Evolutionary conservation across 2,329 filamentous ascomycete species (phyloP), one percentile per base, ranked within the genome.

Genomic region (Botrytis porri): DNA sequence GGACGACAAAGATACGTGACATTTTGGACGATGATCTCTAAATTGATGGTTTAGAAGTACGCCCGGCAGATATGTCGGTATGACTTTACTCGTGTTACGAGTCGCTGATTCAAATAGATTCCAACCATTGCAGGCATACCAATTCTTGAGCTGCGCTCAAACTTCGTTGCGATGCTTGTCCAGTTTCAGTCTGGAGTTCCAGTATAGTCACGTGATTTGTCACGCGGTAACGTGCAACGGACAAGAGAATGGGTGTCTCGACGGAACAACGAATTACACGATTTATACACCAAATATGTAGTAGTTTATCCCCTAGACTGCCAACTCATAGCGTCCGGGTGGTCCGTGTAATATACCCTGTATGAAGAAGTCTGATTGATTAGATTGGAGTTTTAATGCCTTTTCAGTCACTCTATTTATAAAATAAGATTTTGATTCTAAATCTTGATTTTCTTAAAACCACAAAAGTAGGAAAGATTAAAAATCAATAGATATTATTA

Each of bases 31-130:
- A 16, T n/a, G 59, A 8, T 12, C 22, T 3, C 20, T 14, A 8
- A 14, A 14, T 61, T 61, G 12, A 39, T 61, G 20, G 1, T 61
- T 25, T 0, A n/a, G 2, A 39, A 39, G 32, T 20, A 61, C 10
- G 20, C 5, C 5, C 10, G 2, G 3, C 22, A 12, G 3, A 25
- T 39, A 61, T 25, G 6, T n/a, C 20, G 35, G 39, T 14, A 25
- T 14, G 35, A 22, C 18, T 60, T 22, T 12, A 25, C 5, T 7
- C 9, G 37, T 7, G 10, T 25, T 35, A 12, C 9, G 9, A 37
- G 20, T 7, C 14, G 2, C 0, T 25, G 8, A 5, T 25, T 25
- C 32, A n/a, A 1, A 0, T 2, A 5, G 1, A 37, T 37, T 37
- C n/a, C 12, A 6, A 37, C 1, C n/a, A 9, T 4, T 32, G 2